Base-by-base conservation (phyloP, 2,329 filamentous ascomycete species). In the Epichloe gansuensis region DNA sequence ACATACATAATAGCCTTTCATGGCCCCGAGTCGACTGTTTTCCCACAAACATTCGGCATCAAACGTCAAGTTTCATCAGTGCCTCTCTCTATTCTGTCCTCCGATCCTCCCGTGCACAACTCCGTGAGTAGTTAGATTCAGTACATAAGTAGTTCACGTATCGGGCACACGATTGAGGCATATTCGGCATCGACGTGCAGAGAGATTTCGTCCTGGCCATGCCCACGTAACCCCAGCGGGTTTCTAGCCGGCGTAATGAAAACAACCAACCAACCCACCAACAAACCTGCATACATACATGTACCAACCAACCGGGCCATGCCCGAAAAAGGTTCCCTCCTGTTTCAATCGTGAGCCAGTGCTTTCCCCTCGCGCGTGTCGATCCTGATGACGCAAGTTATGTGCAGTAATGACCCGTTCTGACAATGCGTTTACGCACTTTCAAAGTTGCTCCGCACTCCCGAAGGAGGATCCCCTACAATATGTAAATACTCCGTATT, bases 21-120 rank as follows among this genome's bases (percentile, higher is more conserved):
- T 15, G 21, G 38, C 37, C 47, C 38, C 63, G 62, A 65, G 61
- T 64, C 62, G 55, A 55, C 9, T 46, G 3, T 11, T 4, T 1
- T 31, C 9, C 28, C 8, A 23, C 39, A 41, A 15, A 41, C 39
- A 11, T 39, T 5, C 13, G n/a, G 46, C 35, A 41, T 41, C 23
- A 23, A 23, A 39, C 35, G 31, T 41, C 23, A 23, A 23, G 23
- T 23, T 23, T 23, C 28, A 31, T 31, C 28, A 31, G 3, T 31
- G 28, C 28, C 28, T 31, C 28, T 31, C 17, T 21, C 17, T 21
- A 1, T 31, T 9, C 28, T 31, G 28, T 31, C 28, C 28, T 31
- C 28, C 8, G 31, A 31, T 31, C 17, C 17, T 21, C 17, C 17
- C 17, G 17, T 21, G 17, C 17, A 21, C 17, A 21, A 21, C 17